phyloP scores from a whole-genome alignment of 306 rosid genomes.

The Clitoria ternatea region DNA sequence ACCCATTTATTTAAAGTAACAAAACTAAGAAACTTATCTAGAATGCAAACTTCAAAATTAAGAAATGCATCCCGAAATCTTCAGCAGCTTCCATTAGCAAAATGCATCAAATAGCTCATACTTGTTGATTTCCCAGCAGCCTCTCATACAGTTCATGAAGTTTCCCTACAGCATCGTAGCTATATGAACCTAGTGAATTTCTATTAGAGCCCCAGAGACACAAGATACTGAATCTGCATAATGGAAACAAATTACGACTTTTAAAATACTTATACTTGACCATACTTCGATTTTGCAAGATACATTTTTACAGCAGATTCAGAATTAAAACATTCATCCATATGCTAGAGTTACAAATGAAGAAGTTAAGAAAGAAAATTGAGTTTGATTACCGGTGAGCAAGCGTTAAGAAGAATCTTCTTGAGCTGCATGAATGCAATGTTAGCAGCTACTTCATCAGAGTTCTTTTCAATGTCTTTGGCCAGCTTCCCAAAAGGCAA shows the following conservation, averaged over 20 bases:
- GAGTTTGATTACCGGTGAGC: slow-evolving; percentile 62
- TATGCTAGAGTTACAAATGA: background rate
- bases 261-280: background rate
- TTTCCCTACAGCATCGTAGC: slow-evolving; percentile 85
- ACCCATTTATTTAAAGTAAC: too few relatives aligned
- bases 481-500: slow-evolving; percentile 99
- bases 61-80: slow-evolving; percentile 95
- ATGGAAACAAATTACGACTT: background rate
- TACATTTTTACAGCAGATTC: too few relatives aligned
- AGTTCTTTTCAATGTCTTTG: slow-evolving; percentile 91
- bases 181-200: slow-evolving; percentile 85
- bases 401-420: slow-evolving; percentile 90
- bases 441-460: slow-evolving; percentile 95
- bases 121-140: slow-evolving; percentile 99
- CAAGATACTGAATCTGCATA: slow-evolving; percentile 82
- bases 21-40: too few relatives aligned
- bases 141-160: slow-evolving; percentile 86
- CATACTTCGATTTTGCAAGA: background rate
- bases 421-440: slow-evolving; percentile 76
- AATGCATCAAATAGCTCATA: slow-evolving; percentile 71
- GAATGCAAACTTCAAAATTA: too few relatives aligned
- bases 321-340: background rate
- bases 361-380: background rate
- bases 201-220: slow-evolving; percentile 93
- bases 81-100: slow-evolving; percentile 94